These are phyloP conservation scores for Epithele typhae DNA, from an alignment of 768 basidiomycete genomes.

Conservation along the genomic window DNA sequence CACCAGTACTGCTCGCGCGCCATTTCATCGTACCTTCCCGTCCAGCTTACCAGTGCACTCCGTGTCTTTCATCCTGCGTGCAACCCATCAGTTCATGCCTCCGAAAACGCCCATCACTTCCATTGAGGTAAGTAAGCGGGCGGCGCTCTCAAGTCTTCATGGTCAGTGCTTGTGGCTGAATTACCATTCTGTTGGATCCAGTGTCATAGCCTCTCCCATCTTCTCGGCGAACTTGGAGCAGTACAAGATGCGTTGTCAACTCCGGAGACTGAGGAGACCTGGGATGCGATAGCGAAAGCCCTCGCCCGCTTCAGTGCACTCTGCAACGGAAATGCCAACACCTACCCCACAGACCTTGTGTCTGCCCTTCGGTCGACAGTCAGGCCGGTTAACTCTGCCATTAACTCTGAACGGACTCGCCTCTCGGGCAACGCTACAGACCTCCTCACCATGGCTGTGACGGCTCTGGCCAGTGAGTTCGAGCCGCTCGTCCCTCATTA, in stretches of 20 bases:
- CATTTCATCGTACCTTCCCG: too few relatives aligned
- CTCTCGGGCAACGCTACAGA: conserved; percentile 67
- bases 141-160: neutral
- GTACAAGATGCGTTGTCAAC: conserved; percentile 39
- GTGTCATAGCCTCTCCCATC: conserved; percentile 30
- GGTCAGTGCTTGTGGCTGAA: neutral
- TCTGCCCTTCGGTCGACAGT: conserved; percentile 46
- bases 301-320: conserved; percentile 43
- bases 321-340: conserved; percentile 48
- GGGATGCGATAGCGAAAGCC: conserved; percentile 61
- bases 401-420: conserved; percentile 70
- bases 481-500: conserved; percentile 64
- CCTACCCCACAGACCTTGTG: conserved; percentile 48
- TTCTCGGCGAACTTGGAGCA: conserved; percentile 38
- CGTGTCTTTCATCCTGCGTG: too few relatives aligned
- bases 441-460: conserved; percentile 49
- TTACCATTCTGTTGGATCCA: neutral
- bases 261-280: conserved; percentile 73
- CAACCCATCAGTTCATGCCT: conserved; percentile 15
- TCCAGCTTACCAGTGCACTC: too few relatives aligned
- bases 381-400: conserved; percentile 50
- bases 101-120: conserved; percentile 11
- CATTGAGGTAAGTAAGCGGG: conserved; percentile 14
- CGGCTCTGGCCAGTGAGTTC: conserved; percentile 55
- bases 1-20: too few relatives aligned